These are phyloP conservation scores for Pseudozyma sp. DNA, from an alignment of 1,284 basidiomycete species.

Conservation along the genomic window DNA sequence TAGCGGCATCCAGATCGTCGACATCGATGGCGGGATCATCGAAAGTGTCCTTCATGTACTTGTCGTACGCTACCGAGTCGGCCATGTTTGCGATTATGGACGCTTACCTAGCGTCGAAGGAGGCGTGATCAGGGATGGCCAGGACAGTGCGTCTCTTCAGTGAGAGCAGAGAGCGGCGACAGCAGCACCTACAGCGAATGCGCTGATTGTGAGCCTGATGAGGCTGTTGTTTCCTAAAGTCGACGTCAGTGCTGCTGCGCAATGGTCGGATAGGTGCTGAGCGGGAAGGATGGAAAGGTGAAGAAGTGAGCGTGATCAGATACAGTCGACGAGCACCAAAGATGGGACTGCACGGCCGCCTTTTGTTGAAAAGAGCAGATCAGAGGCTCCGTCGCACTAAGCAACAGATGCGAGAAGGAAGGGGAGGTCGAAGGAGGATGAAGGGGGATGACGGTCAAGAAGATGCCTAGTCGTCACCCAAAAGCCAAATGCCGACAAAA, in stretches of 20 bases:
- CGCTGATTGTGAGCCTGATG: neutral
- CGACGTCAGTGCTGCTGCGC: constrained; percentile 11
- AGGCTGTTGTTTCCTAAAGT: constrained; percentile 1
- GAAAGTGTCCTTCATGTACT: constrained; percentile 56
- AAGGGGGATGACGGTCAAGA: constrained; percentile 14
- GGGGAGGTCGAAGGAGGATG: constrained; percentile 4
- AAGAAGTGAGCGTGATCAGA: constrained; percentile 42
- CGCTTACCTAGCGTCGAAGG: constrained; percentile 25
- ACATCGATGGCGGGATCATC: constrained; percentile 46
- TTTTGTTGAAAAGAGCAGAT: constrained; percentile 20
- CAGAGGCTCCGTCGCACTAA: constrained; percentile 38
- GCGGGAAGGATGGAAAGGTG: neutral
- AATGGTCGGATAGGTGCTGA: constrained; percentile 1
- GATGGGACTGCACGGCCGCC: neutral
- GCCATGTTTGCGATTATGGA: constrained; percentile 36
- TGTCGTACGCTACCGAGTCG: constrained; percentile 54
- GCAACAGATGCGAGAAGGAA: constrained; percentile 22
- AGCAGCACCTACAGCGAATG: no score
- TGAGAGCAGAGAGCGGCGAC: neutral
- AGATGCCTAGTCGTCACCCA: neutral
- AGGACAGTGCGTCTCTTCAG: neutral
- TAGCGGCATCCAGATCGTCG: constrained; percentile 33
- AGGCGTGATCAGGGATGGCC: constrained; percentile 1
- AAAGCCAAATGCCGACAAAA: no score
- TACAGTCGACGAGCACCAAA: constrained; percentile 35